These are phyloP conservation scores for Tetradesmus lagerheimii DNA, from an alignment of 139 green algal species.

Conservation along the genomic window DNA sequence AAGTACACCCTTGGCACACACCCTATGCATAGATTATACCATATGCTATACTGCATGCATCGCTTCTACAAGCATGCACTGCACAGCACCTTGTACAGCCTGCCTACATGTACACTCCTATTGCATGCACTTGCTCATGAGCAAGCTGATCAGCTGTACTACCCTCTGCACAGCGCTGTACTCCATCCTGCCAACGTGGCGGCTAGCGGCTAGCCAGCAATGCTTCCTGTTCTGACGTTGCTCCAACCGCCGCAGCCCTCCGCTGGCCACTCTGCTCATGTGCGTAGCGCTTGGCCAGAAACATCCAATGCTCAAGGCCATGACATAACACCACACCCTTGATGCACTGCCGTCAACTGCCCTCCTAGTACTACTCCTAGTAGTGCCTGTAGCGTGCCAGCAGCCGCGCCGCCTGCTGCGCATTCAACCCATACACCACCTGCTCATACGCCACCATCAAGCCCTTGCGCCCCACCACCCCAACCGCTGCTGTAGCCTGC, in stretches of 20 bases:
- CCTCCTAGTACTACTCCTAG: not conserved
- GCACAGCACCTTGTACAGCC: not conserved
- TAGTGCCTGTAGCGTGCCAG: not conserved
- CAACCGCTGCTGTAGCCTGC: not conserved
- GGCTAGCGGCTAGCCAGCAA: too few relatives aligned
- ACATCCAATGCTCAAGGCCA: too few relatives aligned
- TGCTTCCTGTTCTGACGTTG: too few relatives aligned
- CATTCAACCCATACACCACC: not conserved
- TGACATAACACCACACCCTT: too few relatives aligned
- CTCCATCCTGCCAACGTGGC: too few relatives aligned
- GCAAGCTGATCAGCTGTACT: too few relatives aligned
- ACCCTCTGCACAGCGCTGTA: not conserved
- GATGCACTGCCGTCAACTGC: not conserved
- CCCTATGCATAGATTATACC: too few relatives aligned
- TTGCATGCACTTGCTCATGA: not conserved
- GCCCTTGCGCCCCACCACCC: not conserved
- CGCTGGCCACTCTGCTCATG: too few relatives aligned
- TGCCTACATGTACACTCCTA: not conserved
- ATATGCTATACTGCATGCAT: not conserved
- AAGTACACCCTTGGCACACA: too few relatives aligned
- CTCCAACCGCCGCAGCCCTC: too few relatives aligned
- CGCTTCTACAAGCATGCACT: not conserved
- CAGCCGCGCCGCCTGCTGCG: not conserved
- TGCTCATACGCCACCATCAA: not conserved
- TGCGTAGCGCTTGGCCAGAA: too few relatives aligned